Evolutionary conservation across 805 yeast species (phyloP).

Genomic region (Starmerella potacharoeniae): DNA sequence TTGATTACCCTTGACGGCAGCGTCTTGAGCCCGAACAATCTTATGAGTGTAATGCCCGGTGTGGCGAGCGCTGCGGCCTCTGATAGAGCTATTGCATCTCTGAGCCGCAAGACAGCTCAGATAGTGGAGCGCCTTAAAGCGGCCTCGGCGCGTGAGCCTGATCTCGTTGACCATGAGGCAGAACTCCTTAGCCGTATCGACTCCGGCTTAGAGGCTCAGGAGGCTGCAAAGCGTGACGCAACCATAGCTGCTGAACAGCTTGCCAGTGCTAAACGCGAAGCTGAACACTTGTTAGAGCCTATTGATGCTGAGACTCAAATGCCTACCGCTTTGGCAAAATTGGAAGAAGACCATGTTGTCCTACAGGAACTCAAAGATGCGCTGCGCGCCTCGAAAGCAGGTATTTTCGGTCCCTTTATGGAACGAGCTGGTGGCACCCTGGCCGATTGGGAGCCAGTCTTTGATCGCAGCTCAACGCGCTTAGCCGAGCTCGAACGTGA

Average conservation of each 20-base stretch:
- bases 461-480: constrained; percentile 33
- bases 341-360: neutral
- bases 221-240: constrained; percentile 5
- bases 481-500: constrained; percentile 51
- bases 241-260: constrained; percentile 7
- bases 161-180: constrained; percentile 31
- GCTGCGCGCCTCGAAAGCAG: neutral
- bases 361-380: neutral
- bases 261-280: constrained; percentile 6
- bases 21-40: constrained; percentile 69
- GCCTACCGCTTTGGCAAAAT: neutral
- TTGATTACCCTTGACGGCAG: constrained; percentile 77
- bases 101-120: constrained; percentile 14
- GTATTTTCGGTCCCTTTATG: constrained; percentile 11
- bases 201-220: neutral
- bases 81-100: constrained; percentile 14
- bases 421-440: constrained; percentile 13
- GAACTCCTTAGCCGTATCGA: constrained; percentile 7
- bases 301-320: neutral
- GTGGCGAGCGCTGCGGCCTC: constrained; percentile 1
- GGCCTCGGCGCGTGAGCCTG: constrained; percentile 26
- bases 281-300: constrained; percentile 5
- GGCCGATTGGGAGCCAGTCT: constrained; percentile 15
- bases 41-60: constrained; percentile 69
- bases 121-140: constrained; percentile 24